phyloP scores from a whole-genome alignment of 2,329 filamentous ascomycete species.

The Diplodia seriata region DNA sequence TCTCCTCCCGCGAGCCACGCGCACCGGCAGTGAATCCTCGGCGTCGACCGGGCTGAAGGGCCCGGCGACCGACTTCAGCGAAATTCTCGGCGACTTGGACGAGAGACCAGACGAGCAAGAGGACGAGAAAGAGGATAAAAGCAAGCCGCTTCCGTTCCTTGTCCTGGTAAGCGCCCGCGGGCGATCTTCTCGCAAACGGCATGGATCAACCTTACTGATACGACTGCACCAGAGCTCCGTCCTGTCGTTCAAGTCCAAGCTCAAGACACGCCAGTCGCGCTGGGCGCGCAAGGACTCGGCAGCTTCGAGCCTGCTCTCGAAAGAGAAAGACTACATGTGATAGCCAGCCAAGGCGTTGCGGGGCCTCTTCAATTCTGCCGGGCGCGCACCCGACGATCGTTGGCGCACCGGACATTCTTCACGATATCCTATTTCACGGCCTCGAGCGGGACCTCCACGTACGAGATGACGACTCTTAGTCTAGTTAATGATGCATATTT shows the following conservation, averaged over 20 bases:
- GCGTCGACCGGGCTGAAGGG: constrained; percentile 25
- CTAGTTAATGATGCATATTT: not conserved
- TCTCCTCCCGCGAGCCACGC: constrained; percentile 15
- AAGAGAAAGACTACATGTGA: constrained; percentile 11
- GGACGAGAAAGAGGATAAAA: constrained; percentile 9
- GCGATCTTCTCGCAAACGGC: not conserved
- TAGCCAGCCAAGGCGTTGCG: not conserved
- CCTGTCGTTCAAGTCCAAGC: constrained; percentile 24
- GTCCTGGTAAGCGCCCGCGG: constrained; percentile 20
- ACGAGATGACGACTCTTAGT: constrained; percentile 25
- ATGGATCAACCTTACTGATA: constrained; percentile 21
- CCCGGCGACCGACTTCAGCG: constrained; percentile 29
- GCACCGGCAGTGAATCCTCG: constrained; percentile 12
- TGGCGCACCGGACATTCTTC: not conserved
- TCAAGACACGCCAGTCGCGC: constrained; percentile 18
- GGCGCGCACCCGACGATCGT: not conserved
- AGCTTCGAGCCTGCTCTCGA: not conserved
- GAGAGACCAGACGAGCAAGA: not conserved
- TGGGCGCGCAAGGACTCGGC: constrained; percentile 8
- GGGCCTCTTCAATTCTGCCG: constrained; percentile 12
- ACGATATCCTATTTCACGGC: constrained; percentile 25
- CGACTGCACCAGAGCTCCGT: not conserved
- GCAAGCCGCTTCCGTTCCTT: constrained; percentile 14
- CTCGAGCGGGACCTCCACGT: constrained; percentile 10
- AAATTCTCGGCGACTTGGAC: constrained; percentile 25